These are phyloP conservation scores for Urtica urens DNA, from an alignment of 306 rosid species.

Conservation along the genomic window DNA sequence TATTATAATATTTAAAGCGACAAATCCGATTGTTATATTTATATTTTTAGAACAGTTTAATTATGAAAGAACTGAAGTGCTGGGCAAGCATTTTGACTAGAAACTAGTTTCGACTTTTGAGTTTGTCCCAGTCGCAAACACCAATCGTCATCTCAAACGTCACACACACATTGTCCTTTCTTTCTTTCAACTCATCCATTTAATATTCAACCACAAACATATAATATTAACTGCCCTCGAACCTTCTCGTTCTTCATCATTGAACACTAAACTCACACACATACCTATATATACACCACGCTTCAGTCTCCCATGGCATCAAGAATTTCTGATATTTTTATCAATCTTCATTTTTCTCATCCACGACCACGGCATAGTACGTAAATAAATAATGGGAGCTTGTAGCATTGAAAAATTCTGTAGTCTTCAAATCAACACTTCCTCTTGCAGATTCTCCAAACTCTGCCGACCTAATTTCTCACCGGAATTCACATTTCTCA, in stretches of 20 bases:
- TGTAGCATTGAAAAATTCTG: constrained; percentile 5
- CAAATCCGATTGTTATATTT: too few relatives aligned
- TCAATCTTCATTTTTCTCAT: neutral
- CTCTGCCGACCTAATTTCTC: neutral
- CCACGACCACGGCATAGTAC: neutral
- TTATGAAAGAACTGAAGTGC: too few relatives aligned
- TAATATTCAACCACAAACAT: neutral
- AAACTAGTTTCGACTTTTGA: too few relatives aligned
- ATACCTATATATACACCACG: neutral
- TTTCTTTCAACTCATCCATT: neutral
- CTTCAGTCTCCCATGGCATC: neutral
- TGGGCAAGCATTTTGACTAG: constrained; percentile 9
- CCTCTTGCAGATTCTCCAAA: neutral
- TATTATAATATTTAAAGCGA: too few relatives aligned
- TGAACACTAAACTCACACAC: neutral
- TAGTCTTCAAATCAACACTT: constrained; percentile 1
- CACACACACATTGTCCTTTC: neutral
- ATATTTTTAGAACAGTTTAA: too few relatives aligned
- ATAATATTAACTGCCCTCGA: neutral
- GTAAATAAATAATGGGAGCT: constrained; percentile 5
- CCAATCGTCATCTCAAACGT: constrained; percentile 14
- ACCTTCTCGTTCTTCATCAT: neutral
- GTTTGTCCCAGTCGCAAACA: neutral
- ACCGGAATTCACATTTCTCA: too few relatives aligned
- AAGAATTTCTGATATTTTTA: too few relatives aligned